Percentiles rank a stretch among this genome's conserved stretches.
phyloP scores from a whole-genome alignment of 2,329 filamentous ascomycete species.

The Xylariomycetidae sp. region DNA sequence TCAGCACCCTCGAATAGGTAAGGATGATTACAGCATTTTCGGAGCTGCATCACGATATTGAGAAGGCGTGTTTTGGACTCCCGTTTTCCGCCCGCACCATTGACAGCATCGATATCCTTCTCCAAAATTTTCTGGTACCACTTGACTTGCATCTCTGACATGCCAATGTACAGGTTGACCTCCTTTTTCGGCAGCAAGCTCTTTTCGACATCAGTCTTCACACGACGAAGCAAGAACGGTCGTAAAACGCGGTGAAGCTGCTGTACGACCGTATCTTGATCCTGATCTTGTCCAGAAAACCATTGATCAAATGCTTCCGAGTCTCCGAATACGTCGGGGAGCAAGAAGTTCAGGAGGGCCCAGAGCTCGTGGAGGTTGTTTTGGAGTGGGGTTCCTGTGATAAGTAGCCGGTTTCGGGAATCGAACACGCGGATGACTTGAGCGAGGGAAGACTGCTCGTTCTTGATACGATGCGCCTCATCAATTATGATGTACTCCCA shows the following conservation, averaged over 20 bases:
- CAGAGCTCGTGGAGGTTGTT: slow-evolving; percentile 98
- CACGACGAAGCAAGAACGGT: slow-evolving; percentile 89
- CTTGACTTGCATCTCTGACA: slow-evolving; percentile 98
- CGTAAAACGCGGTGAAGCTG: slow-evolving; percentile 90
- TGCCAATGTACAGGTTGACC: slow-evolving; percentile 92
- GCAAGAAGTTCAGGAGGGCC: slow-evolving; percentile 92
- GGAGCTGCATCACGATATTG: slow-evolving; percentile 98
- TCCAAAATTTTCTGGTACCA: slow-evolving; percentile 99
- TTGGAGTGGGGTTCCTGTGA: slow-evolving; percentile 93
- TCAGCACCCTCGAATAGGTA: slow-evolving; percentile 98
- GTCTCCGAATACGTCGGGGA: slow-evolving; percentile 98
- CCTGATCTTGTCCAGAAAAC: slow-evolving; percentile 86
- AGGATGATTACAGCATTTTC: slow-evolving; percentile 98
- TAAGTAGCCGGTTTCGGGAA: slow-evolving; percentile 89
- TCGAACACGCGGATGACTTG: slow-evolving; percentile 96
- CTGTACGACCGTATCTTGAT: slow-evolving; percentile 93
- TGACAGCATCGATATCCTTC: slow-evolving; percentile 98
- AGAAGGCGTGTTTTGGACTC: slow-evolving; percentile 95
- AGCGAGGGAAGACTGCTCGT: slow-evolving; percentile 93
- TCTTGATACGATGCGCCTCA: slow-evolving; percentile 97
- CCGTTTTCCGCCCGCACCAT: slow-evolving; percentile 90
- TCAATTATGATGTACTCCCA: slow-evolving; percentile 99
- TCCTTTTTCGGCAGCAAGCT: slow-evolving; percentile 96
- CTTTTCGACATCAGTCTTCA: slow-evolving; percentile 98
- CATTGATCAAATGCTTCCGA: slow-evolving; percentile 96